Evolutionary conservation across 257 asterid genomes (phyloP), one percentile per base, ranked within the genome.

Genomic region (Osmanthus fragrans): DNA sequence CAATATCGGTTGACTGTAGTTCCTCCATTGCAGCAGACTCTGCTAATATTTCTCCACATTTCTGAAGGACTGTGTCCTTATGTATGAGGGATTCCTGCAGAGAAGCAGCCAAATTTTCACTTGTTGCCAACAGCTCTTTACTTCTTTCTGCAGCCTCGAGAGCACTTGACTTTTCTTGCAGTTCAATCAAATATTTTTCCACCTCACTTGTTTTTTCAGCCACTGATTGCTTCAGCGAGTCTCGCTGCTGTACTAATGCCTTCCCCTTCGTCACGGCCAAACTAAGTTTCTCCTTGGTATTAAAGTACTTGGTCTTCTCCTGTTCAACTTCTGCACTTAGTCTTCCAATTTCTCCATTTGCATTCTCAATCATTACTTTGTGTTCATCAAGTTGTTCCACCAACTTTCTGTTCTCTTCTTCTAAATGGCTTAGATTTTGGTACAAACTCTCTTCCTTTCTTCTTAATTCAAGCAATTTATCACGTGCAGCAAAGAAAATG

Each of bases 231-330:
- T 92, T 96, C 82, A 96, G 85, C 4, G 90, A 87, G 79, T 96
- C 99, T 70, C 99, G 87, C 60, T 96, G 90, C 84, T 96, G 98
- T 76, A 96, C 97, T 87, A 93, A 86, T n/a, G 94, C 97, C 92
- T 96, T 96, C 74, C 99, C 99, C 87, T 91, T 96, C 19, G 97
- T 90, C 88, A 93, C 99, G 2, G 99, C 99, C 97, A 93, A 80
- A 89, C 90, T 88, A 75, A 96, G 97, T 92, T 96, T 96, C 92
- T 96, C 97, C 84, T 96, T 96, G 71, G 97, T 88, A 81, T 88
- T 96, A 70, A 91, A 90, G 85, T 81, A 88, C 86, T 88, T 87
- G 77, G 84, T 80, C 83, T 69, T 92, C 89, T 92, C 99, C 72
- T 89, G 96, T 82, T 92, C 98, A 85, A 92, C 84, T 81, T 90